Conservation (phyloP, 2,329 filamentous ascomycete species). For the Trichophyton mentagrophytes region DNA sequence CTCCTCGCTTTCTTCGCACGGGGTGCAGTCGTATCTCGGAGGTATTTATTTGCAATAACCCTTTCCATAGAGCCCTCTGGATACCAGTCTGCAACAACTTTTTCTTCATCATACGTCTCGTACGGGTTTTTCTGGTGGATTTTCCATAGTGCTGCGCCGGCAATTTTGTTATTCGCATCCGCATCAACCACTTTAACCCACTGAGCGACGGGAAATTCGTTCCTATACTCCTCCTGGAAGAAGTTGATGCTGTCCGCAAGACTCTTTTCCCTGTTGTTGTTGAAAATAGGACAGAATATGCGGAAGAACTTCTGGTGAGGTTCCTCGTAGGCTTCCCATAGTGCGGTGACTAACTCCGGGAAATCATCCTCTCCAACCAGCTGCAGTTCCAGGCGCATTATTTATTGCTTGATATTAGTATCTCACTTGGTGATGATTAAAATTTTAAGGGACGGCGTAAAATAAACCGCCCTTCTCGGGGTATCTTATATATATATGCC, state of each 20-base stretch:
- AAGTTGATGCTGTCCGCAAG: constrained; percentile 13
- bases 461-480: no score
- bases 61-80: constrained; percentile 17
- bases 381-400: constrained; percentile 7
- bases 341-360: constrained; percentile 6
- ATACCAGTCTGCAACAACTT: constrained; percentile 20
- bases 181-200: constrained; percentile 24
- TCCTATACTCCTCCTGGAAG: constrained; percentile 17
- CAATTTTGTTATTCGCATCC: constrained; percentile 19
- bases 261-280: constrained; percentile 11
- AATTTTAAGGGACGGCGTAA: neutral
- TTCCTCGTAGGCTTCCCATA: constrained; percentile 15
- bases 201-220: constrained; percentile 17
- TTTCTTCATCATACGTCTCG: constrained; percentile 5
- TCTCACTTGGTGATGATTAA: neutral
- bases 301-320: constrained; percentile 19
- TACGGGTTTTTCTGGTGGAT: constrained; percentile 21
- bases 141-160: constrained; percentile 21
- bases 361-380: constrained; percentile 9
- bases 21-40: constrained; percentile 13
- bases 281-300: constrained; percentile 19
- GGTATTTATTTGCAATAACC: constrained; percentile 14
- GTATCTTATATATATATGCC: no score
- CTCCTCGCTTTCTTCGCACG: constrained; percentile 13
- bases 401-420: neutral